Evolutionary conservation across 2,329 filamentous ascomycete genomes (phyloP), one percentile per base, ranked within the genome.

Genomic region (Claviceps capensis): DNA sequence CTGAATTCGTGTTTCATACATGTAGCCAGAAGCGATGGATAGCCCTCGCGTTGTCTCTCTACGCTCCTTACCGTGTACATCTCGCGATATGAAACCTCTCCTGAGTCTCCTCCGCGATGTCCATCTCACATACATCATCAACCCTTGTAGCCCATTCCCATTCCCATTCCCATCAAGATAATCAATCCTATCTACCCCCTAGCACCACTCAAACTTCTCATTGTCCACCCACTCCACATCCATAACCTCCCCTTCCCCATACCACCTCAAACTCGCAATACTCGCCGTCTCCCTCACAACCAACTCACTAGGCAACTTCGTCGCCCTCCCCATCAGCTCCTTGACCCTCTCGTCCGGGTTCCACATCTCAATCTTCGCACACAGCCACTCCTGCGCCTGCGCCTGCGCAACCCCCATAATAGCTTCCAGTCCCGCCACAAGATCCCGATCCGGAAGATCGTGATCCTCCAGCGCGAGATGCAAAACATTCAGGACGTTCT

Each of bases 121-220:
- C 30, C 9, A 34, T 34, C 9, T 9, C 30, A 9, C 30, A 34
- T 11, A 34, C 9, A 34, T 34, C 30, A 34, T 11, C 9, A 11
- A 11, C 9, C 30, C 4, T 34, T 11, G 30, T 9, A 34, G 4
- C 30, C 30, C 26, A 30, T 11, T 30, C 26, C 8, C 8, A 30
- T 11, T 30, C 26, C 8, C 8, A 11, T 34, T 11, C 9, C 30
- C 30, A 34, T 34, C 9, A 11, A 26, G 6, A 46, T 42, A 9
- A 19, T 19, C 17, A 4, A 19, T 9, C 4, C 16, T 9, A 7
- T 41, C n/a, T 5, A 16, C n/a, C 1, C 19, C 4, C 49, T 57
- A 90, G 63, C 83, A 88, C 86, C 86, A 91, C 1, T 74, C 84
- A 67, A 79, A 89, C 69, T 88, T 89, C 67, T 90, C 85, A 61